Base-by-base conservation (phyloP, 176 grass and related monocot species). In the Oryza officinalis region DNA sequence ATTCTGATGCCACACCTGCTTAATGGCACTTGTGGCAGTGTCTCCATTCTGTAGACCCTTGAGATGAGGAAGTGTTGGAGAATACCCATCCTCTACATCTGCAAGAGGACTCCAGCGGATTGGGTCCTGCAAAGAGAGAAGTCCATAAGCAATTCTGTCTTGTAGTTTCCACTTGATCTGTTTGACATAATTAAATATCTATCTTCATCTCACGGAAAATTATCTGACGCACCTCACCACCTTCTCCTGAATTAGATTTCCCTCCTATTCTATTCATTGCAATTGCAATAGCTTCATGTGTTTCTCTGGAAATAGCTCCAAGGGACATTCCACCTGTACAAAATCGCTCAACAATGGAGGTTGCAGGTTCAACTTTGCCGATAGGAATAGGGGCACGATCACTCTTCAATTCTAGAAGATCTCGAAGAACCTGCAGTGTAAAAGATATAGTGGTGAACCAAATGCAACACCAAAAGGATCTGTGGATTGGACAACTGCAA, bases 311-410 rank as follows among this genome's bases (percentile, higher is more conserved):
- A 89, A 99, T 99, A 85, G 97, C 97, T 35, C 97, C 97, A 50
- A 99, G 90, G 76, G 97, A 99, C 97, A 99, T 99, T 87, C 97
- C 97, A 91, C 97, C 97, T 59, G 97, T 99, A 86, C 97, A 99
- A 65, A 99, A 99, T 61, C 97, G 97, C 78, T 99, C 83, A 4
- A 92, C 91, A 17, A 99, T 99, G 75, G 93, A 99, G 84, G 84
- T 88, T 85, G 93, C 97, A 83, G 97, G 76, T 86, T 99, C 97
- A 28, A 99, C 97, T 99, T 89, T 96, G 35, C 97, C 97, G 84
- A 99, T 99, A 81, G 93, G 91, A 78, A 99, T 92, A 59, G 91
- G 84, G 1, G 41, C 2, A 13, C 91, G 87, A 25, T 96, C 93
- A 89, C 93, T 91, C 75, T 89, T 96, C 80, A 99, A 54, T 81